Conservation (phyloP, 495 filamentous ascomycete genomes). For the Pseudevernia furfuracea region DNA sequence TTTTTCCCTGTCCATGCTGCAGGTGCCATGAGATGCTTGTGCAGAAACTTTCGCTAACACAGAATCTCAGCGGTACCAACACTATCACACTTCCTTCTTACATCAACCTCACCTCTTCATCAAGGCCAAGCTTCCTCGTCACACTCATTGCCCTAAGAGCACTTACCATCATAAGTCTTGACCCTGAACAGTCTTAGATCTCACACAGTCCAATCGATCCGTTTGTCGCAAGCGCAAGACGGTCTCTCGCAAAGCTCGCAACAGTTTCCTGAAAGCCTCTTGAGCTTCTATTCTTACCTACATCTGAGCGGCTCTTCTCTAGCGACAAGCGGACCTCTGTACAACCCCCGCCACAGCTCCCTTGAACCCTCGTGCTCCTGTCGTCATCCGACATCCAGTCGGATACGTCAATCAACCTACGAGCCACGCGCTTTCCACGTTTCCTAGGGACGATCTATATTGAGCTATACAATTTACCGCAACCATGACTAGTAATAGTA, state of each 20-base stretch:
- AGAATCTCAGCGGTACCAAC: constrained; percentile 12
- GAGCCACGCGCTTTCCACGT: constrained; percentile 19
- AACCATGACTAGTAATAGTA: constrained; percentile 24
- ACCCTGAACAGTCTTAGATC: neutral
- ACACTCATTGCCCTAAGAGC: neutral
- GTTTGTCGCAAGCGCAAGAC: constrained; percentile 18
- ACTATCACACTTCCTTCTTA: constrained; percentile 5
- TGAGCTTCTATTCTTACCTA: neutral
- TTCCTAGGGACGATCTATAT: constrained; percentile 8
- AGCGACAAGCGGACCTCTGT: constrained; percentile 19
- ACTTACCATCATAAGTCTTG: neutral
- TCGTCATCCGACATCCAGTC: constrained; percentile 17
- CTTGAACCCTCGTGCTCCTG: neutral
- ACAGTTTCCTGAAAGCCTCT: neutral
- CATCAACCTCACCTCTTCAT: constrained; percentile 4
- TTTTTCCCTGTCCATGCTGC: constrained; percentile 16
- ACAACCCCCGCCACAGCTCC: constrained; percentile 8
- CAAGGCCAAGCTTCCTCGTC: constrained; percentile 1
- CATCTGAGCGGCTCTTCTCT: constrained; percentile 19
- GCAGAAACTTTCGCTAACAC: constrained; percentile 18
- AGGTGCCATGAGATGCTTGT: constrained; percentile 17
- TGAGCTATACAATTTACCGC: constrained; percentile 20
- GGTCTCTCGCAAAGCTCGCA: constrained; percentile 7
- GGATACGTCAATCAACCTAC: constrained; percentile 14
- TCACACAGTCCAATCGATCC: neutral